A percentile compares a stretch with the other conserved stretches of the same genome.
Evolutionary conservation across 169 alveolate genomes (phyloP).

Genomic region (Cryptosporidium bovis): DNA sequence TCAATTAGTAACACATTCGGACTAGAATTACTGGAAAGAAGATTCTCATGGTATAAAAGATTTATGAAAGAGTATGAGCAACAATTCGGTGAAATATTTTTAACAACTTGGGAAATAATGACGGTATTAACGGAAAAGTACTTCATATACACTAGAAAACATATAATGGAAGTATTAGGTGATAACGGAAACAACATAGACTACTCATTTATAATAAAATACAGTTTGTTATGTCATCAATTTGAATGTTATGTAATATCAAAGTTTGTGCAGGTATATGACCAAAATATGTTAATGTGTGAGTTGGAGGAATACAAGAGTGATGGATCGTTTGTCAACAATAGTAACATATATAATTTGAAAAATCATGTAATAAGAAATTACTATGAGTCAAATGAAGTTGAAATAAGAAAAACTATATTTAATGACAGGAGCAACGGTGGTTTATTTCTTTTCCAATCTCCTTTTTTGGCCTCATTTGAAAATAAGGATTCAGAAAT

Average conservation of each 20-base stretch:
- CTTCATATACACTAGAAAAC: constrained; percentile 22
- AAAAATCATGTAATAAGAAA: not conserved
- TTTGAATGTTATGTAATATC: constrained; percentile 44
- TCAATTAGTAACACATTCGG: not conserved
- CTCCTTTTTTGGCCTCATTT: too few relatives aligned
- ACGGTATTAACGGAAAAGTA: constrained; percentile 33
- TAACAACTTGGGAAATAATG: constrained; percentile 32
- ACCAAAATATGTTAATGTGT: constrained; percentile 18
- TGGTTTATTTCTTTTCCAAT: not conserved
- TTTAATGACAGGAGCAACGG: not conserved
- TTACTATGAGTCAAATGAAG: not conserved
- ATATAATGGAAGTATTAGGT: constrained; percentile 41
- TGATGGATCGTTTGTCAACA: not conserved
- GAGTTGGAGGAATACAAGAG: constrained; percentile 24
- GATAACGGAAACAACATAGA: constrained; percentile 33
- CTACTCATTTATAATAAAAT: constrained; percentile 3
- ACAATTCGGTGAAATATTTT: constrained; percentile 58
- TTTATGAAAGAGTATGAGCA: constrained; percentile 71
- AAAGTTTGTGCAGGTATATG: constrained; percentile 32
- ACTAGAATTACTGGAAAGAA: constrained; percentile 46
- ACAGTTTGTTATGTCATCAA: constrained; percentile 49
- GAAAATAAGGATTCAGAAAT: too few relatives aligned
- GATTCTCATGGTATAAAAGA: constrained; percentile 69
- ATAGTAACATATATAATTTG: not conserved
- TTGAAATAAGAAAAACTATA: not conserved